Evolutionary conservation across 2,329 filamentous ascomycete species (phyloP).

Genomic region (Blastomyces emzantsi): DNA sequence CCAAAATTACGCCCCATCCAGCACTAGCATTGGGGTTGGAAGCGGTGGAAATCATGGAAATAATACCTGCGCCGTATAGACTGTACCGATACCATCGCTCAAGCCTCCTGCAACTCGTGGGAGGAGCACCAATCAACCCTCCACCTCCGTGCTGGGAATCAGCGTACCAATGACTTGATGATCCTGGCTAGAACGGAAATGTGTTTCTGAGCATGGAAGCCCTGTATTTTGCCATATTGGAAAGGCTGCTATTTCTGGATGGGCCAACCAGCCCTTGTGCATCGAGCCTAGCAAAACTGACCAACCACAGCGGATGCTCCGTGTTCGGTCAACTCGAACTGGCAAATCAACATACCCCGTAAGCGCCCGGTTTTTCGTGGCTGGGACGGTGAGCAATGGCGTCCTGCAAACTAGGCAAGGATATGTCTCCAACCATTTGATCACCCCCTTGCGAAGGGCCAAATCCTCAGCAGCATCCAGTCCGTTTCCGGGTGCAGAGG

Average conservation of each 20-base stretch:
- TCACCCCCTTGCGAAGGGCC: neutral
- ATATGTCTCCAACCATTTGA: neutral
- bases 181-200: neutral
- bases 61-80: too few relatives aligned
- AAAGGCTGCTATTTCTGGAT: constrained; percentile 1
- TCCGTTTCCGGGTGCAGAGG: neutral
- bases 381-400: neutral
- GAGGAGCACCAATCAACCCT: neutral
- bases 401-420: neutral
- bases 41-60: too few relatives aligned
- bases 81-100: too few relatives aligned
- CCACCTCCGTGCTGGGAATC: neutral
- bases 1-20: neutral
- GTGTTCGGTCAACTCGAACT: neutral
- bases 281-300: neutral
- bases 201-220: neutral
- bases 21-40: neutral
- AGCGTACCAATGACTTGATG: too few relatives aligned
- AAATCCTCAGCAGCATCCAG: neutral
- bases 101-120: too few relatives aligned
- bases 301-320: neutral
- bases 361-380: constrained; percentile 5
- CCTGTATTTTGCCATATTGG: neutral
- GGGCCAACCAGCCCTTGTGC: neutral
- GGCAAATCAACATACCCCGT: constrained; percentile 1